Evolutionary conservation across 208 protist genomes (phyloP), one percentile per base, ranked within the genome.

Genomic region (Trichomonas vaginalis): DNA sequence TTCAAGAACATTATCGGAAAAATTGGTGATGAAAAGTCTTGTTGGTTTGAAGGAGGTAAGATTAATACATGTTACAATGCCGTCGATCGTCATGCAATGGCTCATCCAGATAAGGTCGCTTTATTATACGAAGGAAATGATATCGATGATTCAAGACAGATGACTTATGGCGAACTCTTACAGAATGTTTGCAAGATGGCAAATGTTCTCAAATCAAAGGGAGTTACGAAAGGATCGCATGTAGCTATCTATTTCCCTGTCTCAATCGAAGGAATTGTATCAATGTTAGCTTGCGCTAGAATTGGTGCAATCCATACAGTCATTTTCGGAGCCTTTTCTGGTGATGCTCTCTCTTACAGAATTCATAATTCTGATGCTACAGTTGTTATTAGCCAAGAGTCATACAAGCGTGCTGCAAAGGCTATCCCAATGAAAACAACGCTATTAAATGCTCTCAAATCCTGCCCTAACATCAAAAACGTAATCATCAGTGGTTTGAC

Each of bases 221-320:
- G 98, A 51, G 96, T 99, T 14, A 95, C 96, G 21, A 98, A 98
- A 42, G 97, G 97, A 46, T 96, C 97, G 46, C 82, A 48, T 27
- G 98, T 99, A 2, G 97, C 97, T 14, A 97, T 99, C 23, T 99
- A 99, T 97, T 97, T 99, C 79, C 98, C 99, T 35, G 99, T 99
- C 97, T 95, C 37, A 45, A 97, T 98, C 21, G 98, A 99, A 86
- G 96, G 95, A 9, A 96, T 96, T n/a, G 61, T 96, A 56, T 97
- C 98, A 35, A 99, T 99, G 98, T 98, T 99, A 15, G 99, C 99
- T 27, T 99, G 98, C 95, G 98, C 99, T n/a, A 98, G 99, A 56
- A 98, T 99, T 82, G 99, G 99, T 62, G 97, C 97, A 0, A 79
- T 98, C 32, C 97, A 98, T 96, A 80, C 88, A 37, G 95, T 97